phyloP scores from a whole-genome alignment of 129 eudicot genomes.

The Flaveria robusta region DNA sequence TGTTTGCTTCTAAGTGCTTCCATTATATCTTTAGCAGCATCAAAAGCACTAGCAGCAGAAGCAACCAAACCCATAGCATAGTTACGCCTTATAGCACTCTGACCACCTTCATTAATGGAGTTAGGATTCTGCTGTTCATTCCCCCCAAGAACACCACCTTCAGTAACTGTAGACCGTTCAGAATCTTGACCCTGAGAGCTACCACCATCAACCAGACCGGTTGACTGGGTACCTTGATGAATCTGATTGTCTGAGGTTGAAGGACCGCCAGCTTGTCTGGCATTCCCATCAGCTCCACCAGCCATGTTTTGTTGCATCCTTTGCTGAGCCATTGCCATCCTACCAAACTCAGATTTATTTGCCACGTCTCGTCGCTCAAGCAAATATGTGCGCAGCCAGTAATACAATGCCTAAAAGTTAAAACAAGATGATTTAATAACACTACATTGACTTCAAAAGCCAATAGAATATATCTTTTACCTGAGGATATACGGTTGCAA shows the following conservation, averaged over 20 bases:
- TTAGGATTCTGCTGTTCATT: slow-evolving; percentile 68
- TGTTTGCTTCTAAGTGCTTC: slow-evolving; percentile 98
- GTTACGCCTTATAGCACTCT: slow-evolving; percentile 77
- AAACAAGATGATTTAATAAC: slow-evolving; percentile 15
- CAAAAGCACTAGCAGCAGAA: slow-evolving; percentile 97
- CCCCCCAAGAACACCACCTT: slow-evolving; percentile 60
- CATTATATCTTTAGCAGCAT: slow-evolving; percentile 99
- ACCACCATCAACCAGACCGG: slow-evolving; percentile 65
- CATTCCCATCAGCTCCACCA: slow-evolving; percentile 62
- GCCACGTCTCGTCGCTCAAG: slow-evolving; percentile 98
- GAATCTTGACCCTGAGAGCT: slow-evolving; percentile 79
- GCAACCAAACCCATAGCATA: slow-evolving; percentile 82
- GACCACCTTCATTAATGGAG: slow-evolving; percentile 60
- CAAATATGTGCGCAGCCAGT: slow-evolving; percentile 95
- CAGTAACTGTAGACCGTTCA: slow-evolving; percentile 67
- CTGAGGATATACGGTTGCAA: slow-evolving; percentile 95
- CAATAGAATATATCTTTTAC: slow-evolving; percentile 30
- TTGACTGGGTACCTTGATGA: slow-evolving; percentile 72
- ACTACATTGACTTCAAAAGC: slow-evolving; percentile 6
- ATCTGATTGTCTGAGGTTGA: slow-evolving; percentile 68
- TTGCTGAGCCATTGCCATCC: slow-evolving; percentile 97
- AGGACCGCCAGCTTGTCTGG: slow-evolving; percentile 60
- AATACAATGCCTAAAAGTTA: slow-evolving; percentile 74
- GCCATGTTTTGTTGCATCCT: slow-evolving; percentile 87
- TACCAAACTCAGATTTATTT: slow-evolving; percentile 80